Evolutionary conservation across 805 yeast species (phyloP), one percentile per base, ranked within the genome.

Genomic region (Cyberlindnera bimundalis): DNA sequence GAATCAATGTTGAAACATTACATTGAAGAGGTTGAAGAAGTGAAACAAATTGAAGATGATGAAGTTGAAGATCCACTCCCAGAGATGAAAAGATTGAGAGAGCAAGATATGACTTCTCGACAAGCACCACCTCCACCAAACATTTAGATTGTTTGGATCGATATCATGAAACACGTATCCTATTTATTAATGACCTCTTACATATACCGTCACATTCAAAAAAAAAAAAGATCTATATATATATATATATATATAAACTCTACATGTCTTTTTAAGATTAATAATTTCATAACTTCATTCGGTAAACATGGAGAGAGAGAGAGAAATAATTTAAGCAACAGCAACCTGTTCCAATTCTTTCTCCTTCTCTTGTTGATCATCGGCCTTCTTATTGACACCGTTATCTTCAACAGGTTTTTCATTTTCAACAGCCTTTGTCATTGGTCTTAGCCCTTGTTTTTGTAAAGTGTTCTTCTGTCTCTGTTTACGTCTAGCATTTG

Each of bases 1-100:
- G 87, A 81, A 57, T 70, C 79, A 32, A 81, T 81, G 88, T 62
- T 81, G 60, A 81, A 77, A 53, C 77, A 79, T 59, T 81, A 81
- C 56, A 74, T 81, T 25, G 86, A 80, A 43, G 88, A 81, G 52
- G 86, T 81, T 15, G 69, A 71, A 45, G 66, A 68, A 36, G 87
- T 81, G 8, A 71, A 65, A 48, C 78, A 71, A 33, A 61, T 72
- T 3, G 78, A 73, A 9, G 79, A 74, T 4, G 60, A 56, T 23
- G 60, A 50, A 7, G 42, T 25, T 9, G 50, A 27, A 15, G 47
- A 42, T n/a, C 46, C 47, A 3, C 33, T 46, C 9, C 44, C 44
- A n/a, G 46, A 35, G 30, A 23, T 48, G 26, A 46, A 44, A 42
- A 40, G 15, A 43, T 32, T 27, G 39, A 43, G 52, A 43, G 43